Base-by-base conservation (phyloP, 2,329 filamentous ascomycete genomes). In the Setomelanomma holmii region DNA sequence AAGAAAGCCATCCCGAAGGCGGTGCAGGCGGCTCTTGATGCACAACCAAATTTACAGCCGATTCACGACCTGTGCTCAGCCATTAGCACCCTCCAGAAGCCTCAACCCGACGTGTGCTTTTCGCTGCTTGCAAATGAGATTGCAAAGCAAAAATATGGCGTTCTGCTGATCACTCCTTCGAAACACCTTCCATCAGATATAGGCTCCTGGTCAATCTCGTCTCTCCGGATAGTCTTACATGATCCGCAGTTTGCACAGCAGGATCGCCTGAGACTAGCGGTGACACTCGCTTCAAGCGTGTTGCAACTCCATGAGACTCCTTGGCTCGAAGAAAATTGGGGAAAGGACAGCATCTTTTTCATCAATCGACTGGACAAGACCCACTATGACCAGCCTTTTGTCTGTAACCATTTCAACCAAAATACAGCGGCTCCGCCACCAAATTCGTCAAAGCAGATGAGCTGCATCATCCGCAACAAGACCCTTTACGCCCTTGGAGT, bases 401-500 rank as follows among this genome's bases (percentile, higher is more conserved):
- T 61, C 2, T 50, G 51, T 4, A 55, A 60, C 11, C 43, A 55
- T 40, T 47, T 64, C 34, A 36, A 11, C n/a, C 34, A 36, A 48
- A 41, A 50, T 39, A 20, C 34, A 33, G 17, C 22, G n/a, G 10
- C 21, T 11, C 11, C 19, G 19, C 19, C 20, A 10, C 4, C 44
- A 1, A 5, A 40, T 8, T 22, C 40, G 7, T 39, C 24, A 5
- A 40, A 8, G 8, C 38, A 49, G 16, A 49, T 55, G 16, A 41
- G 38, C 19, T 52, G 57, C 1, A 51, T 67, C 16, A 71, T 72
- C n/a, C 54, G 60, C 1, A 73, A 74, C 35, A 58, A 64, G 24
- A 64, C 68, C 1, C 34, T 76, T 3, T 75, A 73, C 40, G 66
- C 71, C 0, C 53, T 75, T 0, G 72, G 72, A 0, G 51, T 75